Evolutionary conservation across 176 grass and related monocot species (phyloP).

Genomic region (Aegilops speltoides): DNA sequence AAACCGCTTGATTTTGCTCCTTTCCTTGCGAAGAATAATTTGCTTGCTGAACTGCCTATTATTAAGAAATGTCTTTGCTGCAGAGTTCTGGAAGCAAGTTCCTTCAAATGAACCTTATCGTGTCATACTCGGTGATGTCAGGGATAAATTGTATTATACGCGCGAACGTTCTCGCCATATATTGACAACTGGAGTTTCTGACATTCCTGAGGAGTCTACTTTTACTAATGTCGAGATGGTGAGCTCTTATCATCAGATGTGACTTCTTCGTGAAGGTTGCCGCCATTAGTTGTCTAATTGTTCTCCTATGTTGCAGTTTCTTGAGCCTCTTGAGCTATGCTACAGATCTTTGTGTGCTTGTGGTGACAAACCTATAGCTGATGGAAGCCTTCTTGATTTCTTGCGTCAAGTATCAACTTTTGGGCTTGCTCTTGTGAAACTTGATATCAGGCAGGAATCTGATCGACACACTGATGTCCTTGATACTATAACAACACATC

Average conservation of each 20-base stretch:
- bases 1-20: not conserved
- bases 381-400: constrained; percentile 97
- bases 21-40: not conserved
- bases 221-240: constrained; percentile 91
- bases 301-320: constrained; percentile 59
- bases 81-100: constrained; percentile 99
- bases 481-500: constrained; percentile 85
- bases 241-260: not conserved
- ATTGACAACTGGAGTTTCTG: constrained; percentile 71
- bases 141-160: constrained; percentile 89
- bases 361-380: constrained; percentile 90
- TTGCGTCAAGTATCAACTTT: constrained; percentile 98
- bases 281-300: constrained; percentile 6
- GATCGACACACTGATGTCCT: constrained; percentile 94
- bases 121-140: constrained; percentile 93
- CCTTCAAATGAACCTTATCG: constrained; percentile 95
- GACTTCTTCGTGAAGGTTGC: not conserved
- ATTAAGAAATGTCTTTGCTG: constrained; percentile 36
- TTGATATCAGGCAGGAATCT: constrained; percentile 99
- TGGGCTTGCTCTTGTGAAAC: constrained; percentile 91
- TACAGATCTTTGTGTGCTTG: constrained; percentile 91
- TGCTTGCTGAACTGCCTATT: constrained; percentile 13
- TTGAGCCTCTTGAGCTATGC: constrained; percentile 91
- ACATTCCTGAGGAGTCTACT: constrained; percentile 61
- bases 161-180: constrained; percentile 83